A percentile compares a stretch with the other conserved stretches of the same genome.
phyloP scores from a whole-genome alignment of 345 rosid genomes.

The Eucalyptus victrix region DNA sequence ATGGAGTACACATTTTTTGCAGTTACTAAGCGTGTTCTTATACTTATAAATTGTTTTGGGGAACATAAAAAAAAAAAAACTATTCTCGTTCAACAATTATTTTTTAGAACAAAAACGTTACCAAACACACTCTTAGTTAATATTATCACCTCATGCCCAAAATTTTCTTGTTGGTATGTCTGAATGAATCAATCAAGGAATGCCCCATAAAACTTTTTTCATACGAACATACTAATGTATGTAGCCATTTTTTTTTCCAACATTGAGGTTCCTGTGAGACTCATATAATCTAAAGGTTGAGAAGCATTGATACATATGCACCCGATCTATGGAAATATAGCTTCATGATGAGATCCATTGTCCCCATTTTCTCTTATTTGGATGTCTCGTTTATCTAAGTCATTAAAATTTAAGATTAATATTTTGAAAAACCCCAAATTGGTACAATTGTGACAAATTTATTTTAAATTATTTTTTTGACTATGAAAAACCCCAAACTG shows the following conservation, averaged over 20 bases:
- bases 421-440: too few species aligned
- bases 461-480: accelerated
- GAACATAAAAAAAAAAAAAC: too few species aligned
- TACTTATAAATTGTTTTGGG: too few species aligned
- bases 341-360: neutral
- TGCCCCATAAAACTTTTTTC: neutral
- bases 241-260: neutral
- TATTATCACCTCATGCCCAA: neutral
- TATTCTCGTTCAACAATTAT: too few species aligned
- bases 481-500: accelerated
- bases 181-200: neutral
- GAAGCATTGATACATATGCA: neutral
- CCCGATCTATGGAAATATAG: neutral
- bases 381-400: neutral
- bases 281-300: neutral
- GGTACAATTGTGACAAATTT: too few species aligned
- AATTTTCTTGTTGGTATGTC: neutral
- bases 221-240: neutral
- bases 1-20: too few species aligned
- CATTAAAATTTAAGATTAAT: neutral
- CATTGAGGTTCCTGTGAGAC: neutral
- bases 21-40: too few species aligned
- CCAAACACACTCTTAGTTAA: neutral
- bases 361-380: neutral
- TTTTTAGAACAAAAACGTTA: too few species aligned